phyloP scores from a whole-genome alignment of 371 early-diverging fungal genomes.

The Blakeslea trispora region DNA sequence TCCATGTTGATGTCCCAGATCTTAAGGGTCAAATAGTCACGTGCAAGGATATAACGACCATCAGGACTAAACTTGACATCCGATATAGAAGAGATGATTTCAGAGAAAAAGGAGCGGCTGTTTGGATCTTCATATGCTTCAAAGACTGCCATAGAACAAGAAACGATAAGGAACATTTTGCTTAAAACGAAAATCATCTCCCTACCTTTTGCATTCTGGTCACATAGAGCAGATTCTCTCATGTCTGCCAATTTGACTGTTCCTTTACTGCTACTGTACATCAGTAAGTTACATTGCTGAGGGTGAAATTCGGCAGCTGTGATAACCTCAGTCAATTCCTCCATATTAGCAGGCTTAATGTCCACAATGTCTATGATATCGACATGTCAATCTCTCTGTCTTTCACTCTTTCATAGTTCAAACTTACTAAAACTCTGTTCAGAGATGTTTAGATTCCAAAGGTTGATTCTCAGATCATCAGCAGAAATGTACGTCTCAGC shows the following conservation, averaged over 20 bases:
- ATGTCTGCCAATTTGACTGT: conserved; percentile 89
- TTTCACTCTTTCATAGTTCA: not conserved
- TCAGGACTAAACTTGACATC: conserved; percentile 95
- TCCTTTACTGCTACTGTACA: conserved; percentile 93
- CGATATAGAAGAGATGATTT: conserved; percentile 97
- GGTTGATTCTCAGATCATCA: conserved; percentile 93
- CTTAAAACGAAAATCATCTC: not conserved
- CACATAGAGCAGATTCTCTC: conserved; percentile 86
- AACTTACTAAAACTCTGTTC: conserved; percentile 79
- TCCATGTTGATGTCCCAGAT: conserved; percentile 99
- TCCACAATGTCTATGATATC: conserved; percentile 90
- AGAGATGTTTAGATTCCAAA: conserved; percentile 89
- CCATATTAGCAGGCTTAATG: conserved; percentile 95
- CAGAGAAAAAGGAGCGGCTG: conserved; percentile 95
- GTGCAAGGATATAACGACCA: conserved; percentile 94
- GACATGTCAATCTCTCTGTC: not conserved
- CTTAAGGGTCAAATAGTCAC: conserved; percentile 95
- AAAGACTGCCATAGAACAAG: conserved; percentile 87
- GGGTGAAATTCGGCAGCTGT: conserved; percentile 95
- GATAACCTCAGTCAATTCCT: conserved; percentile 94
- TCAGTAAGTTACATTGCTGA: conserved; percentile 82
- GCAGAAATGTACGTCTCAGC: conserved; percentile 90
- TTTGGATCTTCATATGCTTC: conserved; percentile 94
- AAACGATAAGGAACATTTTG: too few species aligned
- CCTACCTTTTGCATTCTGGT: conserved; percentile 72